Base-by-base conservation (phyloP, 805 yeast species). In the Wickerhamiella parazyma region DNA sequence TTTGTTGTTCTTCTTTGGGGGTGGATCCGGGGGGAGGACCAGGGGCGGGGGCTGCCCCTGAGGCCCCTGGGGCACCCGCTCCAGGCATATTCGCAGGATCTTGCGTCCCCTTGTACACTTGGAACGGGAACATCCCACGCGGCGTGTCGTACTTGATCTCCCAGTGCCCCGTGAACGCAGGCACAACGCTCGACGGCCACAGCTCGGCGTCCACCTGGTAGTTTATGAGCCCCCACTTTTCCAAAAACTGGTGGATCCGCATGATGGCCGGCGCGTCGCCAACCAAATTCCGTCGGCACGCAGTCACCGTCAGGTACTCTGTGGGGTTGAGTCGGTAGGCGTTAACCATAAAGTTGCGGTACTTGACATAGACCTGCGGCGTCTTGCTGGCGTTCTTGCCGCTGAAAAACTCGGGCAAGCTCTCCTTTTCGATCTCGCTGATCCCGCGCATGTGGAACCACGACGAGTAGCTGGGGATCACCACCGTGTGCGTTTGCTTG, bases 181-280 rank as follows among this genome's bases (percentile, higher is more conserved):
- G 80, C 45, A 77, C 82, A 14, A 78, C 69, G 41, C 75, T 51
- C 7, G 54, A 42, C 6, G 93, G 91, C 49, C 78, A 72, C 43
- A 77, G 68, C 49, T 75, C 81, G 1, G 87, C 83, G 57, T 80
- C 82, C 2, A 87, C 93, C 61, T 87, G 96, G 60, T 87, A 87
- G 61, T 87, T 87, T 42, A 87, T 83, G 41, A 87, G 67, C 0
- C 96, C 96, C 96, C 96, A 87, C 59, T 80, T 81, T 52, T 76
- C 83, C 46, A 87, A 65, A 57, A 87, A 86, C 42, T 78, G 71
- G 56, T 84, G 94, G 7, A 87, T 76, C 49, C 95, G 74, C 69
- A 86, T 73, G 48, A 87, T 72, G 0, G 95, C 75, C 2, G 93
- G 89, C 6, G 85, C 94, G 65, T 87, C 96, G 45, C 95, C 94